Evolutionary conservation across 192 early-diverging fungal species (phyloP).

Genomic region (Linnemannia zychae): DNA sequence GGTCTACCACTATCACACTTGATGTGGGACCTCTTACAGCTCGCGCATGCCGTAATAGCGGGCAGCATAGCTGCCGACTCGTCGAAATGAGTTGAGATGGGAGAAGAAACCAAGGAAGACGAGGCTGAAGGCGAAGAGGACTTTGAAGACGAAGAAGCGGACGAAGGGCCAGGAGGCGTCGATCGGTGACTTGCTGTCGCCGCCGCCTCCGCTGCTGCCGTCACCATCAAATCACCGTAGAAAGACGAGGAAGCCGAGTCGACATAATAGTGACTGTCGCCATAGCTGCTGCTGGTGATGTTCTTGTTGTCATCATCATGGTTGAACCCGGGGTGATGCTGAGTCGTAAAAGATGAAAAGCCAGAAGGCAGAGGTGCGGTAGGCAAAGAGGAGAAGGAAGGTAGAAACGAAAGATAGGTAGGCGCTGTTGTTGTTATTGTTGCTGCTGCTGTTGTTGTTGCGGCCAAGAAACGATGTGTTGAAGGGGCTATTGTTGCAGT

Average conservation of each 20-base stretch:
- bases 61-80: slow-evolving; percentile 5
- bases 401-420: neutral
- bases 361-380: neutral
- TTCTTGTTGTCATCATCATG: neutral
- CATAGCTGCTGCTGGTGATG: neutral
- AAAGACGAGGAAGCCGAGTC: neutral
- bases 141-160: slow-evolving; percentile 12
- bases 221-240: neutral
- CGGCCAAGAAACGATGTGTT: neutral
- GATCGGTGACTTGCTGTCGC: neutral
- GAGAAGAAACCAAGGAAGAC: slow-evolving; percentile 24
- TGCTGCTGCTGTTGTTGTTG: neutral
- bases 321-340: neutral
- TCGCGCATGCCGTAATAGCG: slow-evolving; percentile 24
- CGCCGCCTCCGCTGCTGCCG: no score
- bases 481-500: neutral
- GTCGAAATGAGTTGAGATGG: slow-evolving; percentile 17
- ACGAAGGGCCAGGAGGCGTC: neutral
- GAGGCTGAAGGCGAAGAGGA: slow-evolving; percentile 31
- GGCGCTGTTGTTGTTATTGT: neutral
- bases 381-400: neutral
- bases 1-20: slow-evolving; percentile 52
- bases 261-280: neutral
- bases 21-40: slow-evolving; percentile 50
- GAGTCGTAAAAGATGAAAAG: neutral